Conservation (phyloP, 192 early-diverging fungal genomes). For the Podila verticillata region DNA sequence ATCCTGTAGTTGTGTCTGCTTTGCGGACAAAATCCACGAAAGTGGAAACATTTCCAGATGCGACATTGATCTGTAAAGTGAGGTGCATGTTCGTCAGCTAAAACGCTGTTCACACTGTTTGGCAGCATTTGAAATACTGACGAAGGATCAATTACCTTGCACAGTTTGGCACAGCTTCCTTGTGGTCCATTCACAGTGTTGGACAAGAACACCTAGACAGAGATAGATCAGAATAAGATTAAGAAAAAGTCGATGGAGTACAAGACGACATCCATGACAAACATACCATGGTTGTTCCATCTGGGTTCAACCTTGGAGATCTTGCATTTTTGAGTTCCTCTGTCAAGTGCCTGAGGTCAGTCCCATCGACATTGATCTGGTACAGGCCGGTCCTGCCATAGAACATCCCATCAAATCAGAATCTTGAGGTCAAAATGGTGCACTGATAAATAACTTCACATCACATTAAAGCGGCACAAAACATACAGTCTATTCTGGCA, state of each 20-base stretch:
- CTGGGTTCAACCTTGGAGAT: conserved; percentile 69
- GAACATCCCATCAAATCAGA: neutral
- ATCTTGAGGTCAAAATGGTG: too few relatives aligned
- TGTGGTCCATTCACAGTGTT: conserved; percentile 74
- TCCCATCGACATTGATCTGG: conserved; percentile 56
- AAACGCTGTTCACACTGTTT: too few relatives aligned
- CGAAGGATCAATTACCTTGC: conserved; percentile 29
- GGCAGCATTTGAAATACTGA: too few relatives aligned
- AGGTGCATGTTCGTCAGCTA: neutral
- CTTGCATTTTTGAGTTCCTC: conserved; percentile 53
- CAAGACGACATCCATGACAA: too few relatives aligned
- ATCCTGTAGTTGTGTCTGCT: conserved; percentile 53
- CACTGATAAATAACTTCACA: too few relatives aligned
- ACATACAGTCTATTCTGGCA: conserved; percentile 72
- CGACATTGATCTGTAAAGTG: conserved; percentile 15
- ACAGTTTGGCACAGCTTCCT: conserved; percentile 62
- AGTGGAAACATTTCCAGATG: conserved; percentile 15
- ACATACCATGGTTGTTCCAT: conserved; percentile 45
- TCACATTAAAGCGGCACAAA: too few relatives aligned
- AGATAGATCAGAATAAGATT: too few relatives aligned
- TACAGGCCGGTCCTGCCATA: conserved; percentile 60
- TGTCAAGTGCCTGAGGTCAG: conserved; percentile 38
- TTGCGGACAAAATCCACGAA: conserved; percentile 52
- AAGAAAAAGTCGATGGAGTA: too few relatives aligned
- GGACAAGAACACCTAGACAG: conserved; percentile 63